phyloP scores from a whole-genome alignment of 2,329 filamentous ascomycete species.

The Colletotrichum sp. region DNA sequence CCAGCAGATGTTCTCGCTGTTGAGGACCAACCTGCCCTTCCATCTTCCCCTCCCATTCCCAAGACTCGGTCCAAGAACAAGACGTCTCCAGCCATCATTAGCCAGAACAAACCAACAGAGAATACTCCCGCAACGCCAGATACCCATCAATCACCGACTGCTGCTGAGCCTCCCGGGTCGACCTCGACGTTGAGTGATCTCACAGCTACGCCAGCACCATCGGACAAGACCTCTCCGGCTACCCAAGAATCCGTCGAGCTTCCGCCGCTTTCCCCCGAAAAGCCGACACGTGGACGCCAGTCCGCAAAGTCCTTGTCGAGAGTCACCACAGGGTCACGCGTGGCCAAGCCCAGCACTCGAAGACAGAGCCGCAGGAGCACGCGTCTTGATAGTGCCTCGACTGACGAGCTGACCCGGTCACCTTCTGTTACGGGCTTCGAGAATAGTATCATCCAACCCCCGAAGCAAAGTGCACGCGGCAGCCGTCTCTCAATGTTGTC shows the following conservation, averaged over 20 bases:
- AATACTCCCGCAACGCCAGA: background rate
- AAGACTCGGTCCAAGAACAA: background rate
- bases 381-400: slow-evolving; percentile 46
- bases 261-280: slow-evolving; percentile 3
- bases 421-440: slow-evolving; percentile 40
- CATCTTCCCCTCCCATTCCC: slow-evolving; percentile 10
- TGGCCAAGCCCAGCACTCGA: slow-evolving; percentile 22
- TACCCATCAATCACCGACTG: background rate
- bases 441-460: slow-evolving; percentile 34
- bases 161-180: slow-evolving; percentile 18
- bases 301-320: background rate
- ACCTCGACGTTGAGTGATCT: slow-evolving; percentile 46
- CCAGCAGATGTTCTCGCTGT: background rate
- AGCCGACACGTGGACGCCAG: background rate
- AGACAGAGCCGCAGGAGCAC: slow-evolving; percentile 16
- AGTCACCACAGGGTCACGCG: background rate
- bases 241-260: slow-evolving; percentile 34
- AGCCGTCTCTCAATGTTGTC: slow-evolving; percentile 12
- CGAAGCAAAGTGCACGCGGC: slow-evolving; percentile 25
- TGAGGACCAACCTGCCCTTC: background rate
- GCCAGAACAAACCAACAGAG: background rate
- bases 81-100: background rate
- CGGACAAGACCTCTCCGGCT: slow-evolving; percentile 39
- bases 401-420: slow-evolving; percentile 53
- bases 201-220: slow-evolving; percentile 42